Evolutionary conservation across 2,329 filamentous ascomycete species (phyloP).

Genomic region (Aureobasidium melanogenum): DNA sequence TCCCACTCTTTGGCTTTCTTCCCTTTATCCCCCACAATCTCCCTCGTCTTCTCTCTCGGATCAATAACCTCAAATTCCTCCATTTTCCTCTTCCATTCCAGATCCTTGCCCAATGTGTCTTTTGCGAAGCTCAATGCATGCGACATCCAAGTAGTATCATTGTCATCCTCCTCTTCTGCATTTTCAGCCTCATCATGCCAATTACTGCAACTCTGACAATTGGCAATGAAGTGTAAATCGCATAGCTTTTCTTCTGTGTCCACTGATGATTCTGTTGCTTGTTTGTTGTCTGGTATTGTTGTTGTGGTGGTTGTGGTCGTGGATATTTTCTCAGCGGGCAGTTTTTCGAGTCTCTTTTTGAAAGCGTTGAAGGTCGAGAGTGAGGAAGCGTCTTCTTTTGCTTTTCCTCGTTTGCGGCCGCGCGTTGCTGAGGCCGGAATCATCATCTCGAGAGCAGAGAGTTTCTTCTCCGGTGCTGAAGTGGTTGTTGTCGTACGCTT

Average conservation of each 20-base stretch:
- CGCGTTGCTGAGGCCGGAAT: constrained; percentile 63
- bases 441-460: constrained; percentile 62
- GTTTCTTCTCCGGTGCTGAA: constrained; percentile 44
- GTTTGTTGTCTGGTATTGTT: not conserved
- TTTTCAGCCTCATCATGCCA: constrained; percentile 65
- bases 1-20: constrained; percentile 40
- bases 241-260: constrained; percentile 70
- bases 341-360: constrained; percentile 60
- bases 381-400: constrained; percentile 44
- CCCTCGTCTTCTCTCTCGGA: constrained; percentile 58
- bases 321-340: constrained; percentile 15
- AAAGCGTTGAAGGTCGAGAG: constrained; percentile 71
- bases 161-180: constrained; percentile 49
- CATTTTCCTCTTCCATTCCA: constrained; percentile 83
- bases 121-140: constrained; percentile 80
- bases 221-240: constrained; percentile 90
- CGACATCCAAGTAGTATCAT: constrained; percentile 67
- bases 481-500: constrained; percentile 40
- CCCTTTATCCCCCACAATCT: constrained; percentile 57
- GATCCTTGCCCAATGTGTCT: constrained; percentile 80
- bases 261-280: constrained; percentile 28
- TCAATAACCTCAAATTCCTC: constrained; percentile 88
- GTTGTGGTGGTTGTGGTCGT: not conserved
- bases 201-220: constrained; percentile 82
- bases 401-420: constrained; percentile 58